Percentiles rank a stretch among this genome's conserved stretches.
Evolutionary conservation across 2,329 filamentous ascomycete species (phyloP).

Genomic region (Dactylellina drechsleri): DNA sequence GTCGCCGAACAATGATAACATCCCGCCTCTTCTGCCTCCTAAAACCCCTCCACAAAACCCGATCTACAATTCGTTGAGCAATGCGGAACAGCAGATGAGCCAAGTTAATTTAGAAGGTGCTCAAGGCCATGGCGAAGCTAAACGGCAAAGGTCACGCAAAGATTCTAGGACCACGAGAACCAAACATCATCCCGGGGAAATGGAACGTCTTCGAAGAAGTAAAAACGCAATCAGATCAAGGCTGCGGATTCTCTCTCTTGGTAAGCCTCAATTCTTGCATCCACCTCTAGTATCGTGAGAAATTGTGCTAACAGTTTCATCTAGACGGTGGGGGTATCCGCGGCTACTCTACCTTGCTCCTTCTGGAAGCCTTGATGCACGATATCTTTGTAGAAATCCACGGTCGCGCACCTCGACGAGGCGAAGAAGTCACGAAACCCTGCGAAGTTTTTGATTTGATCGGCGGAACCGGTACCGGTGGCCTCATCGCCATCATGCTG

Average conservation of each 20-base stretch:
- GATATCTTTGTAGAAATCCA: conserved; percentile 86
- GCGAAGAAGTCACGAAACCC: conserved; percentile 89
- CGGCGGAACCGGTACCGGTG: conserved; percentile 91
- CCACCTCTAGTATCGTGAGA: neutral
- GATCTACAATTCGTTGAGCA: conserved; percentile 3
- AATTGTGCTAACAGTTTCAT: neutral
- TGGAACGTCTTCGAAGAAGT: conserved; percentile 37
- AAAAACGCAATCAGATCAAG: conserved; percentile 41
- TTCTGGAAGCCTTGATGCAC: conserved; percentile 98
- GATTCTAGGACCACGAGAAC: conserved; percentile 35
- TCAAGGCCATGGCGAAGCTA: conserved; percentile 25
- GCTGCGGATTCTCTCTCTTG: conserved; percentile 42
- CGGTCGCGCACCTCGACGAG: conserved; percentile 83
- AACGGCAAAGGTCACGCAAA: conserved; percentile 13
- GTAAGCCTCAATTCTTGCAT: conserved; percentile 3
- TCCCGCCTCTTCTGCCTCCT: conserved; percentile 36
- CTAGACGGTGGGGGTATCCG: conserved; percentile 91
- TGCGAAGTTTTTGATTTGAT: conserved; percentile 99
- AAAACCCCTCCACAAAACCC: conserved; percentile 37
- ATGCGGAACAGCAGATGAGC: conserved; percentile 17
- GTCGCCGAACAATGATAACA: conserved; percentile 15
- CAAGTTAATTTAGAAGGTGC: conserved; percentile 17
- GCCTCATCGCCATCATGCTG: conserved; percentile 96
- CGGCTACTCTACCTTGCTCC: conserved; percentile 97
- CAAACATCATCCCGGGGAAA: conserved; percentile 40